Evolutionary conservation across 2,329 filamentous ascomycete genomes (phyloP), one percentile per base, ranked within the genome.

Genomic region (Alternaria panax): DNA sequence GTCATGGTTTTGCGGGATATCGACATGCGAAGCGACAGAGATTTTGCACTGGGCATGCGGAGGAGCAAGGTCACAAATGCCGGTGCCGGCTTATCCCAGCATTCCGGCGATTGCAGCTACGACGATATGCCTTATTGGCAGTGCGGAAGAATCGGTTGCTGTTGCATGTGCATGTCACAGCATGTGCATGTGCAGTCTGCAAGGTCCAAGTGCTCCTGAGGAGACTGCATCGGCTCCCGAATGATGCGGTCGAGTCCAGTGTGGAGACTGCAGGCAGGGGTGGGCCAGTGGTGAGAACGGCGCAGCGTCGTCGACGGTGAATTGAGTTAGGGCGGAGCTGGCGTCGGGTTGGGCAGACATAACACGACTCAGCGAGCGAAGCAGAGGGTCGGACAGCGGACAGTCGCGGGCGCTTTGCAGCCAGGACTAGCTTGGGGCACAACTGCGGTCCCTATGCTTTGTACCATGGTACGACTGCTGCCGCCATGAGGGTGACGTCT

Each of bases 61-160:
- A 24, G 11, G 38, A 41, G 12, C 7, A 30, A 12, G 22, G 40
- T 30, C 16, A 42, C 36, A 51, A 40, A 24, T 42, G 53, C 27
- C 52, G 57, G 43, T 53, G 54, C 62, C 62, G 59, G 57, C 55
- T 47, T 52, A 56, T 57, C 60, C 62, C 54, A 59, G 54, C 42
- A 38, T 36, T 47, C 57, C 46, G 48, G 34, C 56, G 59, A 34
- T 53, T 53, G 57, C 57, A 58, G 54, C 43, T 57, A 59, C 51
- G 54, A 56, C 25, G 47, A 50, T 63, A 69, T 69, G n/a, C 65
- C 28, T 72, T 57, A 73, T 75, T 75, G 72, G 74, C 58, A 60
- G 64, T 14, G 60, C 51, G 62, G 63, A 24, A 62, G 51, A 70
- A 68, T 62, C 64, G 56, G 57, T 56, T 65, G 51, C 53, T 30